Conservation (phyloP, 2,329 filamentous ascomycete genomes). For the Ceratocystis albifundus region DNA sequence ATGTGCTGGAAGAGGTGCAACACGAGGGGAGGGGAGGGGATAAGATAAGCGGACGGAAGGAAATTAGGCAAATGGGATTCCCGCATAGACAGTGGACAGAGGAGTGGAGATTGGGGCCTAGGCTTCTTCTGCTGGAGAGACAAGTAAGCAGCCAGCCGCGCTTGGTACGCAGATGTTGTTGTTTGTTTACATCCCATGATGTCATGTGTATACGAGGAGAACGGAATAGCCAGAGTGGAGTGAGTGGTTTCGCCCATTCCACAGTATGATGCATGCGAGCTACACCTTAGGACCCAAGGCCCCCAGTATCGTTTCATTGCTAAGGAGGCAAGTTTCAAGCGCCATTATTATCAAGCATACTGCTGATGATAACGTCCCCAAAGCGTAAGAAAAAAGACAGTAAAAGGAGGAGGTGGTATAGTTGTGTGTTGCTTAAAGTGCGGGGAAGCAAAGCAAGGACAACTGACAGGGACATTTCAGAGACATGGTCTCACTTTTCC, state of each 20-base stretch:
- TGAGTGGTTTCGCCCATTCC: too few species aligned
- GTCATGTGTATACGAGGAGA: too few species aligned
- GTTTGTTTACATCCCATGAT: not conserved
- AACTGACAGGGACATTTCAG: not conserved
- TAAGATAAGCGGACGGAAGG: not conserved
- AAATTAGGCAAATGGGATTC: too few species aligned
- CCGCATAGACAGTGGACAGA: too few species aligned
- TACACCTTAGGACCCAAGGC: not conserved
- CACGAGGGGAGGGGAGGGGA: too few species aligned
- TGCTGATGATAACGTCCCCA: not conserved
- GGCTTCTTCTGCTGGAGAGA: not conserved
- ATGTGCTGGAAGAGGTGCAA: not conserved
- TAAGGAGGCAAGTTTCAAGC: too few species aligned
- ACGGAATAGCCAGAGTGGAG: too few species aligned
- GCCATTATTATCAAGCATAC: too few species aligned
- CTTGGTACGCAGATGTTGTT: not conserved
- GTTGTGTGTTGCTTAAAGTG: slow-evolving; percentile 5
- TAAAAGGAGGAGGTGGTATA: not conserved
- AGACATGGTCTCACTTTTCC: slow-evolving; percentile 3
- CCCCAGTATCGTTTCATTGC: too few species aligned
- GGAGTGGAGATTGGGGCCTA: not conserved
- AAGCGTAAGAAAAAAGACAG: not conserved
- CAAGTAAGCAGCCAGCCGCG: not conserved
- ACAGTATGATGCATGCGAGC: too few species aligned
- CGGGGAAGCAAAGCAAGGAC: not conserved